Conservation (phyloP, 2,329 filamentous ascomycete species). For the Colletotrichum higginsianum region DNA sequence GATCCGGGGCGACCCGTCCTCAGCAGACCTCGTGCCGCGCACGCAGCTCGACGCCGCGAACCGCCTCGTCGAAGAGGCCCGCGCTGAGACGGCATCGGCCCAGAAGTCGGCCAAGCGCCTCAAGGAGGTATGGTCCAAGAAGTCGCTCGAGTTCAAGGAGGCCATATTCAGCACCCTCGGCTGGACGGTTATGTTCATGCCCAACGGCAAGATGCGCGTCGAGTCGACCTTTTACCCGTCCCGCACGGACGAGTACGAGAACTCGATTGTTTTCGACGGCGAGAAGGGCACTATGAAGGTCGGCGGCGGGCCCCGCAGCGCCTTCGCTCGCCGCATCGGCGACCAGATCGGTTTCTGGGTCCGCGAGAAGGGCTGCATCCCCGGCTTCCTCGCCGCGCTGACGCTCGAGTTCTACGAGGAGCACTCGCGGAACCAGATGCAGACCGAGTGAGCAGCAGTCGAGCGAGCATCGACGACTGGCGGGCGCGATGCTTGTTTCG, state of each 20-base stretch:
- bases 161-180: constrained; percentile 92
- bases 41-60: constrained; percentile 83
- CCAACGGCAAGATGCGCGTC: constrained; percentile 96
- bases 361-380: constrained; percentile 91
- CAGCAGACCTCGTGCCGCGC: constrained; percentile 78
- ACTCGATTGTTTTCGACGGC: constrained; percentile 87
- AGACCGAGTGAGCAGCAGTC: constrained; percentile 16
- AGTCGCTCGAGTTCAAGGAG: constrained; percentile 95
- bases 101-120: constrained; percentile 89
- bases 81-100: constrained; percentile 77
- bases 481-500: background rate
- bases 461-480: background rate
- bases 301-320: constrained; percentile 87
- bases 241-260: constrained; percentile 77
- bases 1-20: constrained; percentile 64
- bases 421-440: constrained; percentile 53
- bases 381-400: constrained; percentile 90
- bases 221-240: constrained; percentile 88
- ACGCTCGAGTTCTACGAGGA: constrained; percentile 95
- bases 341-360: constrained; percentile 97
- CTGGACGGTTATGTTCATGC: constrained; percentile 95
- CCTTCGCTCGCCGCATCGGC: constrained; percentile 87
- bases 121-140: constrained; percentile 92
- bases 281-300: constrained; percentile 99
- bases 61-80: constrained; percentile 81